Conservation (phyloP, 2,329 filamentous ascomycete genomes). For the Neonectria ditissima region DNA sequence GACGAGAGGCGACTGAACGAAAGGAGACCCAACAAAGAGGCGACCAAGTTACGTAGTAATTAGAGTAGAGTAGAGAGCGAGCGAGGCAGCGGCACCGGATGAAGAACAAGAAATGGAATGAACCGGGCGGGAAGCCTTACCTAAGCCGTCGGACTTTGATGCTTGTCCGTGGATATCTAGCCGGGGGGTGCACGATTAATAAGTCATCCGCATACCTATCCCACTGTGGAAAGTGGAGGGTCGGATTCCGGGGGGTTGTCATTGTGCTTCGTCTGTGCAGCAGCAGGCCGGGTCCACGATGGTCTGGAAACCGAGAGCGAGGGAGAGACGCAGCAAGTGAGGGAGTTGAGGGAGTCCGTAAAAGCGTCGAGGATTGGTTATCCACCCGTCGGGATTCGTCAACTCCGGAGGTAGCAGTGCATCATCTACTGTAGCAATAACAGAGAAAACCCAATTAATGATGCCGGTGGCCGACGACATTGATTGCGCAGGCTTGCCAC, state of each 20-base stretch:
- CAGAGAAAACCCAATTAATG: neutral
- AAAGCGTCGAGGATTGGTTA: neutral
- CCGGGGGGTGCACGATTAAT: neutral
- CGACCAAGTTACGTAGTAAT: neutral
- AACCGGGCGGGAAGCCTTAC: neutral
- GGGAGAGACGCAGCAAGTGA: too few relatives aligned
- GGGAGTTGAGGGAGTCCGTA: neutral
- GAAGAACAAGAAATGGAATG: neutral
- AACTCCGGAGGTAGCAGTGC: neutral
- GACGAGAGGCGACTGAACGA: neutral
- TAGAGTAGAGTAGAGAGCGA: neutral
- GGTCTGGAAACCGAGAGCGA: neutral
- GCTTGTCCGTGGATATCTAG: neutral
- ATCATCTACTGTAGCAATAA: neutral
- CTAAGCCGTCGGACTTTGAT: neutral
- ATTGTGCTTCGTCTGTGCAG: neutral
- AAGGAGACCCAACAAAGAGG: neutral
- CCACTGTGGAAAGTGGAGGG: neutral
- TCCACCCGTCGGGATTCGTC: neutral
- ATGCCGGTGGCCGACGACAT: neutral
- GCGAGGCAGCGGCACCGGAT: neutral
- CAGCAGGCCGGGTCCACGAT: too few relatives aligned
- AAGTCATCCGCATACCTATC: neutral
- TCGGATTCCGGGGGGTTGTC: conserved; percentile 2
- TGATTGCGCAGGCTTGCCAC: conserved; percentile 4